Evolutionary conservation across 768 basidiomycete genomes (phyloP).

Genomic region (Russula olivacea): DNA sequence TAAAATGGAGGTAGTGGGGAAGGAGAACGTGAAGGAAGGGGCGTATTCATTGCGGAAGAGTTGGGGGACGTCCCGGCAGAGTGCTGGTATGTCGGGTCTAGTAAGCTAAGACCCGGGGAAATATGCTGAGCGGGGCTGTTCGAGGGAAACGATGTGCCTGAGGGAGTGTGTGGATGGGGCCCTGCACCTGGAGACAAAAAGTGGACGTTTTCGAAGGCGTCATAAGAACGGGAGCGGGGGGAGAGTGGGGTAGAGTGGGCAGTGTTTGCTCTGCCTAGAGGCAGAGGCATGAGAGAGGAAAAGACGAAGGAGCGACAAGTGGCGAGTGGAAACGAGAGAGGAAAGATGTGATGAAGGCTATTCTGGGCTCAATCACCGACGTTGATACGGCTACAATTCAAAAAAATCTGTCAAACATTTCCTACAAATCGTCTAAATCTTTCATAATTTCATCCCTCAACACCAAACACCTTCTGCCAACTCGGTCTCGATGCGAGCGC

Average conservation of each 20-base stretch:
- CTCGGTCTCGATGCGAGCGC: constrained; percentile 56
- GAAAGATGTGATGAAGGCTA: neutral
- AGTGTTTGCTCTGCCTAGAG: neutral
- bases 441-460: neutral
- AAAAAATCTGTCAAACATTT: neutral
- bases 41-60: constrained; percentile 38
- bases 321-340: neutral
- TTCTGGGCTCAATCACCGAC: neutral
- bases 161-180: constrained; percentile 19
- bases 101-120: neutral
- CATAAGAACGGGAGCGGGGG: neutral
- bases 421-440: neutral
- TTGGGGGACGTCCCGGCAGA: constrained; percentile 26
- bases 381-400: constrained; percentile 1
- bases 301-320: constrained; percentile 4
- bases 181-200: neutral
- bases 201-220: neutral
- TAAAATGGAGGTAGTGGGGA: constrained; percentile 57
- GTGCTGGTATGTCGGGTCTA: neutral
- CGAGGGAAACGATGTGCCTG: constrained; percentile 11
- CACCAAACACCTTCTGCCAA: constrained; percentile 60
- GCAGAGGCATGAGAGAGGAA: constrained; percentile 7
- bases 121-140: neutral
- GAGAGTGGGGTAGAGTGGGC: constrained; percentile 26
- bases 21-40: constrained; percentile 54